phyloP scores from a whole-genome alignment of 2,329 filamentous ascomycete genomes.

The Aspergillus uvarum region DNA sequence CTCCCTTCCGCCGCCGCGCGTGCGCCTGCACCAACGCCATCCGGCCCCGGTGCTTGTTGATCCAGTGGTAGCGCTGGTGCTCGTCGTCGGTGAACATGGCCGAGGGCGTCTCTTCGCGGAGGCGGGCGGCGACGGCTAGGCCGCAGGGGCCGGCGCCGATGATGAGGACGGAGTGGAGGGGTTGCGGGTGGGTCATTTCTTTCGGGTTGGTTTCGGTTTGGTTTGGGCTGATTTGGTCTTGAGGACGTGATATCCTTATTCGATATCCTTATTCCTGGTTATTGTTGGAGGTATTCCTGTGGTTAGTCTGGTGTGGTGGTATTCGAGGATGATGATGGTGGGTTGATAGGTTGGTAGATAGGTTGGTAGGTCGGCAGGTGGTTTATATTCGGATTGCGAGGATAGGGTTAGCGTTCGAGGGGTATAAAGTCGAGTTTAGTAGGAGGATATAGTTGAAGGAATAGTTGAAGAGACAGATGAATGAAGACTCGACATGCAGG shows the following conservation, averaged over 20 bases:
- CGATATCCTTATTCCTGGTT: no score
- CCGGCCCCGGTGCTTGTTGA: slow-evolving; percentile 62
- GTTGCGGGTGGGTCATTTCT: neutral
- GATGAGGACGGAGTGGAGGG: slow-evolving; percentile 61
- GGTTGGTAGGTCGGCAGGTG: neutral
- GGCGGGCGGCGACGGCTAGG: slow-evolving; percentile 69
- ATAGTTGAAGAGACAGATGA: no score
- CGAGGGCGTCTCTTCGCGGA: slow-evolving; percentile 70
- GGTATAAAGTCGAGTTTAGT: no score
- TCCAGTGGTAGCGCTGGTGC: slow-evolving; percentile 78
- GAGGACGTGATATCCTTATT: no score
- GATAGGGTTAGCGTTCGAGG: no score
- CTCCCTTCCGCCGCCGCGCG: slow-evolving; percentile 13
- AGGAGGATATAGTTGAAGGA: neutral
- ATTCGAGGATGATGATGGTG: neutral
- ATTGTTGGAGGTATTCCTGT: neutral
- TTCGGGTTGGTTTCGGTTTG: neutral
- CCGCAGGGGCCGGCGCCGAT: slow-evolving; percentile 74
- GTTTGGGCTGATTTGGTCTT: neutral
- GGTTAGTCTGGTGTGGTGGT: neutral
- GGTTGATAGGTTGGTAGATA: neutral
- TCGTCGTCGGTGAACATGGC: slow-evolving; percentile 82
- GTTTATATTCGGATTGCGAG: neutral
- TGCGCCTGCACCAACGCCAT: slow-evolving; percentile 49
- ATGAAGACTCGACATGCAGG: no score